Percentiles rank a stretch among this genome's conserved stretches.
These are phyloP conservation scores for Mycosphaerella sp. DNA, from an alignment of 2,329 filamentous ascomycete species.

Conservation along the genomic window DNA sequence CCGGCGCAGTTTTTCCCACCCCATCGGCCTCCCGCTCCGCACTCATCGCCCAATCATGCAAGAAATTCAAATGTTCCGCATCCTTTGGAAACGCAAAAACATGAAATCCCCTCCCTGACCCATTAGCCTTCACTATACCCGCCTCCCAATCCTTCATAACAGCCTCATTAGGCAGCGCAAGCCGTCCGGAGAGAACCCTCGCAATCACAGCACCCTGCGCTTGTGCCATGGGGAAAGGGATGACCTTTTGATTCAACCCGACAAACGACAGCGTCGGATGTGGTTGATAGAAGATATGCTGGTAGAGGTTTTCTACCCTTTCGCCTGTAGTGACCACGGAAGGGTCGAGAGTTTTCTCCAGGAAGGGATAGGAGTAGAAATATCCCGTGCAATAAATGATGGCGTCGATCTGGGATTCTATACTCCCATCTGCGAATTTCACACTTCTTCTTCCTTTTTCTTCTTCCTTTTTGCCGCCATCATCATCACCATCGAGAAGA, in stretches of 20 bases:
- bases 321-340: slow-evolving; percentile 62
- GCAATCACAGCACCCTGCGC: slow-evolving; percentile 71
- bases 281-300: slow-evolving; percentile 70
- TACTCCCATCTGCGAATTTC: slow-evolving; percentile 58
- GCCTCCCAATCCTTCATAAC: slow-evolving; percentile 68
- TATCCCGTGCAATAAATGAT: slow-evolving; percentile 88
- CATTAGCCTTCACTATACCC: slow-evolving; percentile 28
- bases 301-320: slow-evolving; percentile 65
- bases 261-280: slow-evolving; percentile 75
- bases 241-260: slow-evolving; percentile 70
- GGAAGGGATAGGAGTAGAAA: slow-evolving; percentile 75
- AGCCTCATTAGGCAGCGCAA: slow-evolving; percentile 55
- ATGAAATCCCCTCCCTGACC: slow-evolving; percentile 51
- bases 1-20: slow-evolving; percentile 59
- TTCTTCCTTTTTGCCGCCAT: too few relatives aligned
- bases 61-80: slow-evolving; percentile 61
- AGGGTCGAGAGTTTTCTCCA: slow-evolving; percentile 42
- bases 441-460: slow-evolving; percentile 46
- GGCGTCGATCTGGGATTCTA: slow-evolving; percentile 64
- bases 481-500: slow-evolving; percentile 41
- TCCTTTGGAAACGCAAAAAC: slow-evolving; percentile 56
- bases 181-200: slow-evolving; percentile 66
- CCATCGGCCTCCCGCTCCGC: slow-evolving; percentile 33
- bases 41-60: slow-evolving; percentile 56
- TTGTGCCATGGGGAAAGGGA: slow-evolving; percentile 80